phyloP scores from a whole-genome alignment of 1,284 basidiomycete species.

The Porodaedalea pini region DNA sequence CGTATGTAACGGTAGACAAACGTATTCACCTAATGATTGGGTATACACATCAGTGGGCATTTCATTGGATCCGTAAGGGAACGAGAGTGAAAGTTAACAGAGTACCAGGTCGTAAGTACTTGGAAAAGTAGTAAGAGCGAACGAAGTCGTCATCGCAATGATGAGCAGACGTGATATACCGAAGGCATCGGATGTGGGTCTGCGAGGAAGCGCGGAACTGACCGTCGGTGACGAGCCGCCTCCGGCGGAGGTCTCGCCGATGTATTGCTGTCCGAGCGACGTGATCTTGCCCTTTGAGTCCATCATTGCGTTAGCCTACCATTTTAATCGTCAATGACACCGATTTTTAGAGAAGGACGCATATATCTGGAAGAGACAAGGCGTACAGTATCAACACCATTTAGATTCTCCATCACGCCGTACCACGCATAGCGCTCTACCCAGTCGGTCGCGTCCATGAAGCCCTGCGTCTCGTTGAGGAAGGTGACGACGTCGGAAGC shows the following conservation, averaged over 20 bases:
- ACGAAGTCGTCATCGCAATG: not conserved
- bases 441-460: slow-evolving; percentile 40
- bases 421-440: slow-evolving; percentile 48
- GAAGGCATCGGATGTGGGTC: too few relatives aligned
- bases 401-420: slow-evolving; percentile 37
- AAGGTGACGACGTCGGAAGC: slow-evolving; percentile 35
- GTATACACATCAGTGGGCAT: too few relatives aligned
- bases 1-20: not conserved
- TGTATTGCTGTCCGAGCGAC: slow-evolving; percentile 33
- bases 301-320: slow-evolving; percentile 33
- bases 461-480: slow-evolving; percentile 39
- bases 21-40: not conserved
- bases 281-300: slow-evolving; percentile 30
- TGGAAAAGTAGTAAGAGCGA: not conserved
- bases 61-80: too few relatives aligned
- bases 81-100: too few relatives aligned
- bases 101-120: too few relatives aligned
- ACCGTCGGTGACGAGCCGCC: not conserved
- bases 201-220: not conserved
- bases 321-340: slow-evolving; percentile 9
- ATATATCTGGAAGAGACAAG: not conserved
- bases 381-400: slow-evolving; percentile 32
- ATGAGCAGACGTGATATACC: not conserved
- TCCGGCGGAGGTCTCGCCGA: slow-evolving; percentile 25
- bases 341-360: not conserved